These are phyloP conservation scores for Haplographium delicatum DNA, from an alignment of 495 filamentous ascomycete genomes.

Conservation along the genomic window DNA sequence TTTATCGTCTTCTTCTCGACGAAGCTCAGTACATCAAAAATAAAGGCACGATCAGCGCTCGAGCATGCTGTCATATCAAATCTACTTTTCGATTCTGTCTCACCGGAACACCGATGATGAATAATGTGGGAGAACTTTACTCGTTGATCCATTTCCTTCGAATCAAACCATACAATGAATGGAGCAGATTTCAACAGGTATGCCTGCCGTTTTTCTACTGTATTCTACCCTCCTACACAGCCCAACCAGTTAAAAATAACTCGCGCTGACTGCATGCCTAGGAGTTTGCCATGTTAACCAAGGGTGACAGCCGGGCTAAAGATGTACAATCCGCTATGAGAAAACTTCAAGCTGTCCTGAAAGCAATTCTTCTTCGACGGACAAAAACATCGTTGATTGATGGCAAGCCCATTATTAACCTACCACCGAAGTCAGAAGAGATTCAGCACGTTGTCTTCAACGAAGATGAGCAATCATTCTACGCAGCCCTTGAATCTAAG, in stretches of 20 bases:
- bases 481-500: conserved; percentile 62
- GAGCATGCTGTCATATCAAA: conserved; percentile 55
- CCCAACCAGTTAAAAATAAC: neutral
- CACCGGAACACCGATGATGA: conserved; percentile 95
- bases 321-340: conserved; percentile 50
- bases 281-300: conserved; percentile 31
- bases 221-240: neutral
- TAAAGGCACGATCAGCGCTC: conserved; percentile 58
- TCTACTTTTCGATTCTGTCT: conserved; percentile 74
- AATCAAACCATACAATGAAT: conserved; percentile 73
- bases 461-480: conserved; percentile 66
- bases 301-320: conserved; percentile 27
- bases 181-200: conserved; percentile 31
- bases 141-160: conserved; percentile 76
- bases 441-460: conserved; percentile 66
- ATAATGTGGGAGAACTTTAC: conserved; percentile 75
- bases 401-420: conserved; percentile 71
- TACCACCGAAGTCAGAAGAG: conserved; percentile 66
- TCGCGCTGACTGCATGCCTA: too few species aligned
- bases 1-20: conserved; percentile 84
- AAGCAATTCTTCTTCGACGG: conserved; percentile 79
- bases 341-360: conserved; percentile 73
- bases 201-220: conserved; percentile 35
- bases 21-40: conserved; percentile 97
- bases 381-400: conserved; percentile 82